These are phyloP conservation scores for Cymbopogon citratus DNA, from an alignment of 176 grass and related monocot species.

Conservation along the genomic window DNA sequence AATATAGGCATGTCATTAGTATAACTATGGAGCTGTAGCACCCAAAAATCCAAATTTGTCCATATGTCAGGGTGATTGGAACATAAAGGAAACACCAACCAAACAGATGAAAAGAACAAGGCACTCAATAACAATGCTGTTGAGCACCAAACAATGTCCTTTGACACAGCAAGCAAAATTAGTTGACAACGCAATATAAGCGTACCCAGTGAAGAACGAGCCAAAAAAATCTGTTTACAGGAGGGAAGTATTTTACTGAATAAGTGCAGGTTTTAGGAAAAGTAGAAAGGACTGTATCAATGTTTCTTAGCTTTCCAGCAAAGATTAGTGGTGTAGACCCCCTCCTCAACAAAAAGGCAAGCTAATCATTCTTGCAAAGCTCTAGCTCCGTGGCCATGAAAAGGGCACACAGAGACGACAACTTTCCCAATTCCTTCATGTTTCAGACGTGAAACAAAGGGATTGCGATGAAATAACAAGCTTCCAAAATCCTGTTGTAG, in stretches of 20 bases:
- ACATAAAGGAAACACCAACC: constrained; percentile 1
- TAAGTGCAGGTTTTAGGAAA: background rate
- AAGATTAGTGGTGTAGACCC: constrained; percentile 36
- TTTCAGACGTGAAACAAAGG: background rate
- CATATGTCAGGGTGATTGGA: constrained; percentile 9
- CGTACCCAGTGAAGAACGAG: constrained; percentile 14
- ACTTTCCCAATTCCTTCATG: constrained; percentile 32
- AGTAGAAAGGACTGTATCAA: constrained; percentile 10
- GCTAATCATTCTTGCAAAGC: constrained; percentile 27
- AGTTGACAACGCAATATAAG: constrained; percentile 5
- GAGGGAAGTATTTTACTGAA: background rate
- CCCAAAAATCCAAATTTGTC: constrained; percentile 11
- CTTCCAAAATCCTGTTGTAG: background rate
- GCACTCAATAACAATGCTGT: background rate
- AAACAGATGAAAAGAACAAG: background rate
- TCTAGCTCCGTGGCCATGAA: background rate
- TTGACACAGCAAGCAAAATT: background rate
- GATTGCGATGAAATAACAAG: background rate
- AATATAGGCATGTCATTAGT: background rate
- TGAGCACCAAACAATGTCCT: constrained; percentile 19
- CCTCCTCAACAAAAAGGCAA: constrained; percentile 7
- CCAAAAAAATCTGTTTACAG: background rate
- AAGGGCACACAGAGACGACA: background rate
- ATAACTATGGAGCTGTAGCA: background rate
- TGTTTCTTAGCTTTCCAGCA: constrained; percentile 48